Evolutionary conservation across 176 grass and related monocot genomes (phyloP).

Genomic region (Musa troglodytarum): DNA sequence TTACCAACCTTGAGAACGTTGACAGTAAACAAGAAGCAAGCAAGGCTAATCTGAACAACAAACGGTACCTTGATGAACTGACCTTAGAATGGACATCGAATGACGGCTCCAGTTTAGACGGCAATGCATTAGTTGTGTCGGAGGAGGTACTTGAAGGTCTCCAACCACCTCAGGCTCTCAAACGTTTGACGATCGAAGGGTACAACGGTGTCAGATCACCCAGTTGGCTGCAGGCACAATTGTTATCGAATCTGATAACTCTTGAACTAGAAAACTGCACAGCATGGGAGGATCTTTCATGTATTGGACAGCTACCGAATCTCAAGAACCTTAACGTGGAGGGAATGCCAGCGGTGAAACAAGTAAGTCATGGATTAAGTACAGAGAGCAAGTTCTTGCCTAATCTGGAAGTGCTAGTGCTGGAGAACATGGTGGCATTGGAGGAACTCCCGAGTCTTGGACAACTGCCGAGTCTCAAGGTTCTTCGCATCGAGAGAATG

Average conservation of each 20-base stretch:
- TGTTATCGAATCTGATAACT: not conserved
- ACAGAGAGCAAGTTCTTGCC: not conserved
- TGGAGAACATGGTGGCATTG: not conserved
- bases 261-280: not conserved
- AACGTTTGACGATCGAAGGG: not conserved
- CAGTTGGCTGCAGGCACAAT: constrained; percentile 1
- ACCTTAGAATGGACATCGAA: not conserved
- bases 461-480: not conserved
- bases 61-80: not conserved
- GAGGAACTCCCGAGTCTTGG: not conserved
- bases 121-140: not conserved
- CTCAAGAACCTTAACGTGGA: not conserved
- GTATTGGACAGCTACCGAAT: not conserved
- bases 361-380: not conserved
- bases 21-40: constrained; percentile 17
- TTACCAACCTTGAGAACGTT: constrained; percentile 25
- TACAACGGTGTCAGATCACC: not conserved
- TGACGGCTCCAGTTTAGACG: too few species aligned
- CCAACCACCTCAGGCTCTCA: not conserved
- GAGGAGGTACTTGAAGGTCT: not conserved
- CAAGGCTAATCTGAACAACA: not conserved
- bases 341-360: not conserved
- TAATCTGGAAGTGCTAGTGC: not conserved
- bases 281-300: not conserved
- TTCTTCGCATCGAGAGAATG: not conserved